Percentiles rank a stretch among this genome's conserved stretches.
Evolutionary conservation across 2,329 filamentous ascomycete genomes (phyloP).

Genomic region (Tolypocladium endophyticum): DNA sequence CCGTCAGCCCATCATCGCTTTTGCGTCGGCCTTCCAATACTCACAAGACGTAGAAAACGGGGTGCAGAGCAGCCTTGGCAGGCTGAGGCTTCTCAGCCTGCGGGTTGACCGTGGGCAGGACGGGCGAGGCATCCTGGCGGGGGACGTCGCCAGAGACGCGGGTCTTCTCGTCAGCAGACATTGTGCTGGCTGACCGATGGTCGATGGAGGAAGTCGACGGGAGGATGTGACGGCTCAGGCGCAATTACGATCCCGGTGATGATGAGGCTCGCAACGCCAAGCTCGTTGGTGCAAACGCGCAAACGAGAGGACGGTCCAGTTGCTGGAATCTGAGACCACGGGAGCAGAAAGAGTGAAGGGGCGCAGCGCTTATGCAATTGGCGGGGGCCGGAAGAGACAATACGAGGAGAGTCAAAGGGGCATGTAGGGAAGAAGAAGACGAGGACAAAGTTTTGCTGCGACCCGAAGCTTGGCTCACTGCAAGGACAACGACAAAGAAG

Average conservation of each 20-base stretch:
- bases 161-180: constrained; percentile 56
- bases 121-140: constrained; percentile 45
- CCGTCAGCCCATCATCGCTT: not conserved
- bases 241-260: constrained; percentile 22
- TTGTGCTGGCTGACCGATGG: not conserved
- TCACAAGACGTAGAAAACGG: constrained; percentile 74
- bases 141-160: constrained; percentile 70
- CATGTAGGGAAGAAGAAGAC: constrained; percentile 6
- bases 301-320: constrained; percentile 27
- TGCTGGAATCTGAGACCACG: constrained; percentile 2
- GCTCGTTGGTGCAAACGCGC: constrained; percentile 17
- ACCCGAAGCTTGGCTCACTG: not conserved
- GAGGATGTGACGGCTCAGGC: not conserved
- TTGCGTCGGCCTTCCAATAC: constrained; percentile 14
- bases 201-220: not conserved
- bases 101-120: constrained; percentile 75
- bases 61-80: constrained; percentile 57
- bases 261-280: constrained; percentile 16
- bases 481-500: constrained; percentile 6
- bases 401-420: constrained; percentile 2
- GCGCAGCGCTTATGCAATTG: constrained; percentile 23
- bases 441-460: constrained; percentile 16
- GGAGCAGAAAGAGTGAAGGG: constrained; percentile 11
- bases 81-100: constrained; percentile 60
- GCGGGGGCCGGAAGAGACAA: constrained; percentile 14